Conservation (phyloP, 2,329 filamentous ascomycete genomes). For the Dactylellina parvicollis region DNA sequence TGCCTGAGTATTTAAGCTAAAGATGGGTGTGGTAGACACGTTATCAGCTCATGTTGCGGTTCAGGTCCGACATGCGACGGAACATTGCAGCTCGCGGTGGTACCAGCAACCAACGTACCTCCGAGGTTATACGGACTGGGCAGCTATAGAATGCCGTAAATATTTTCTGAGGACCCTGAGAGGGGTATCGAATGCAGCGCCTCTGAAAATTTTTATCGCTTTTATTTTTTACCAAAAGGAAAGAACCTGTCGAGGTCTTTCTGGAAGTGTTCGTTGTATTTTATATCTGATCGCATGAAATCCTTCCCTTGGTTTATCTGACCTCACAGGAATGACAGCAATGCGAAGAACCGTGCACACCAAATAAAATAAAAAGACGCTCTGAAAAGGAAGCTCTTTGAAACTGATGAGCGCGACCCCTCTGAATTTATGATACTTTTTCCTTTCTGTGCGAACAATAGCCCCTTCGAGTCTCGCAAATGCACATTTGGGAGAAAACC, state of each 20-base stretch:
- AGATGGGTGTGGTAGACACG: background rate
- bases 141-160: too few relatives aligned
- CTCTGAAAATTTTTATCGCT: too few relatives aligned
- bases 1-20: background rate
- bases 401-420: conserved; percentile 43
- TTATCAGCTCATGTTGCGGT: background rate
- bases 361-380: conserved; percentile 14
- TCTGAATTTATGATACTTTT: conserved; percentile 54
- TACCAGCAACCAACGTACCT: background rate
- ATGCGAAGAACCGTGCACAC: conserved; percentile 1
- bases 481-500: conserved; percentile 40
- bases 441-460: conserved; percentile 11
- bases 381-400: conserved; percentile 26
- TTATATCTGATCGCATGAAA: conserved; percentile 1
- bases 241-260: background rate
- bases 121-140: background rate
- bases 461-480: conserved; percentile 50
- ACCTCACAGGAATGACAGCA: background rate
- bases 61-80: conserved; percentile 16
- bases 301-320: background rate
- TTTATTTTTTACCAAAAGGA: background rate
- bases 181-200: too few relatives aligned
- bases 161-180: too few relatives aligned
- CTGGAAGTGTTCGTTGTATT: background rate
- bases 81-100: background rate